phyloP scores from a whole-genome alignment of 176 grass and related monocot species.

The Stipa capillata region DNA sequence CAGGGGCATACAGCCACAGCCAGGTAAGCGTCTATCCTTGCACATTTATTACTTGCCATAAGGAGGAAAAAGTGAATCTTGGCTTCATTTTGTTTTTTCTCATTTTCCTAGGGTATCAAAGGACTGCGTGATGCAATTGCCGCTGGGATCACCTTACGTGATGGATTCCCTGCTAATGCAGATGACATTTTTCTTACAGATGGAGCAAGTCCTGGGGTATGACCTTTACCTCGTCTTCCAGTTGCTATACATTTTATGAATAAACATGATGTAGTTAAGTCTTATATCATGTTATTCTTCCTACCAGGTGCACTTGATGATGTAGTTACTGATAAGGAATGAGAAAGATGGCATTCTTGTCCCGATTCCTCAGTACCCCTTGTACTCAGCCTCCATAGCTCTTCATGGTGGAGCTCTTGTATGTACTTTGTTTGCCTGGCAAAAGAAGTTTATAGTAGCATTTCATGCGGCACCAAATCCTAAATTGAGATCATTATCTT shows the following conservation, averaged over 20 bases:
- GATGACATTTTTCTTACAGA: no score
- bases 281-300: neutral
- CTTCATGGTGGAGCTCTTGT: conserved; percentile 95
- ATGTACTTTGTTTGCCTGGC: no score
- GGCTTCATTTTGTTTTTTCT: conserved; percentile 12
- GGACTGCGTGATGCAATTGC: conserved; percentile 88
- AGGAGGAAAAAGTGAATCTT: neutral
- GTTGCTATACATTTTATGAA: neutral
- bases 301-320: conserved; percentile 81
- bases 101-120: conserved; percentile 65
- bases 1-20: no score
- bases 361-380: no score
- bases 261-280: neutral
- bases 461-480: neutral
- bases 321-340: conserved; percentile 88
- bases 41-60: conserved; percentile 1
- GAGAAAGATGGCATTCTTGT: no score
- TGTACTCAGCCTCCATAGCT: conserved; percentile 87
- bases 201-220: no score
- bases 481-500: no score
- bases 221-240: no score
- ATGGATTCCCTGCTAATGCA: no score
- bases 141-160: conserved; percentile 61
- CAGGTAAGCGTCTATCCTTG: conserved; percentile 42
- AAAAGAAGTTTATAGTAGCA: neutral